Percentiles rank a stretch among this genome's conserved stretches.
Conservation (phyloP, 768 basidiomycete species). For the Lactarius hengduanensis region DNA sequence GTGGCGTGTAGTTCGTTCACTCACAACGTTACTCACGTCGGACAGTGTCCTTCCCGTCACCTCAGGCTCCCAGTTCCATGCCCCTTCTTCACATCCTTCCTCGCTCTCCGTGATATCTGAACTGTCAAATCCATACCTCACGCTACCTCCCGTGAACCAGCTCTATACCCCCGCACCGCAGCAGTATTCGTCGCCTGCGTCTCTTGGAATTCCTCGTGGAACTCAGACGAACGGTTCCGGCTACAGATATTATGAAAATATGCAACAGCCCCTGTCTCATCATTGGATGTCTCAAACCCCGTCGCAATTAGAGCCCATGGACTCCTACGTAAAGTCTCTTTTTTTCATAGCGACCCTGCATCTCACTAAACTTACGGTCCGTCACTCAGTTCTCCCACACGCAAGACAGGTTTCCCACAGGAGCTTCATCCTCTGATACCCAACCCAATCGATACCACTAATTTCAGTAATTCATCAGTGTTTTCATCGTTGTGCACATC, state of each 20-base stretch:
- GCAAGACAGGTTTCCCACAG: slow-evolving; percentile 51
- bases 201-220: slow-evolving; percentile 42
- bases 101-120: slow-evolving; percentile 61
- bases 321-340: slow-evolving; percentile 57
- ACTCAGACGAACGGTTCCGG: slow-evolving; percentile 33
- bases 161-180: slow-evolving; percentile 43
- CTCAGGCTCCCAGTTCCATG: slow-evolving; percentile 47
- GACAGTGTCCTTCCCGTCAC: slow-evolving; percentile 34
- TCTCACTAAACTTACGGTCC: slow-evolving; percentile 11
- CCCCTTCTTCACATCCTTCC: slow-evolving; percentile 45
- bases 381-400: slow-evolving; percentile 38
- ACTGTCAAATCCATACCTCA: slow-evolving; percentile 47
- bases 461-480: slow-evolving; percentile 38
- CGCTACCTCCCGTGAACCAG: slow-evolving; percentile 49
- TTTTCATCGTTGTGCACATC: slow-evolving; percentile 28
- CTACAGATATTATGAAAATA: slow-evolving; percentile 37
- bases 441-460: slow-evolving; percentile 53
- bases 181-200: slow-evolving; percentile 32
- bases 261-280: slow-evolving; percentile 43
- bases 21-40: slow-evolving; percentile 16
- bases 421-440: slow-evolving; percentile 46
- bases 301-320: slow-evolving; percentile 52
- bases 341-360: slow-evolving; percentile 1
- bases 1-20: slow-evolving; percentile 15
- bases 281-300: slow-evolving; percentile 44